Percentiles rank a stretch among this genome's conserved stretches.
phyloP scores from a whole-genome alignment of 352 stramenopile species.

The Globisporangium iwayamae region DNA sequence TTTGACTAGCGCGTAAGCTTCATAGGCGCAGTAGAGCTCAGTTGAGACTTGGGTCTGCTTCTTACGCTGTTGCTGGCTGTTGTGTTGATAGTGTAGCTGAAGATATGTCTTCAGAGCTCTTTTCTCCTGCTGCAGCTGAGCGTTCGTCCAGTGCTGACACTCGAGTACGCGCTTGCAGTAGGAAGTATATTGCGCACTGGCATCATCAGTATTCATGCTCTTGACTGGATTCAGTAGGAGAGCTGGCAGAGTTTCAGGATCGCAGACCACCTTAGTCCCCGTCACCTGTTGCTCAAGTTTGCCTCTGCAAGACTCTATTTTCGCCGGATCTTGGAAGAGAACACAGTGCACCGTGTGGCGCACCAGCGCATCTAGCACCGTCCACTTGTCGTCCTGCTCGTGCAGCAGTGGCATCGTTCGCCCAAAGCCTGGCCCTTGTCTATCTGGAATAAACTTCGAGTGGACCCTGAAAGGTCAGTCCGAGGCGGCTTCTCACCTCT shows the following conservation, averaged over 20 bases:
- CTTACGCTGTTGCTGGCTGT: background rate
- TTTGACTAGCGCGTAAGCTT: conserved; percentile 57
- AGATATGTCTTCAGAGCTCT: conserved; percentile 30
- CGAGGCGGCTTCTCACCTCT: background rate
- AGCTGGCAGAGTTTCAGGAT: background rate
- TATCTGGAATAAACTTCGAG: background rate
- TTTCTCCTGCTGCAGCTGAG: conserved; percentile 33
- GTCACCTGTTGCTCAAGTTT: background rate
- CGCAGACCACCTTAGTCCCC: background rate
- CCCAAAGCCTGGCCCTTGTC: background rate
- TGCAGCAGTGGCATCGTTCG: background rate
- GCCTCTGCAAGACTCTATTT: background rate
- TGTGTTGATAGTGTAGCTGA: background rate
- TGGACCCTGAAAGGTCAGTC: background rate
- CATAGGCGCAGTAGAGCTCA: conserved; percentile 17
- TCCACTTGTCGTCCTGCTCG: conserved; percentile 11
- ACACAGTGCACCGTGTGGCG: conserved; percentile 38
- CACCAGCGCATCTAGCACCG: conserved; percentile 39
- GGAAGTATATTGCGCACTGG: conserved; percentile 6
- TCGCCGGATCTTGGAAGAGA: conserved; percentile 25
- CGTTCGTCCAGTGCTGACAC: conserved; percentile 31
- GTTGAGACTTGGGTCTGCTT: background rate
- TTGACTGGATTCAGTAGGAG: background rate
- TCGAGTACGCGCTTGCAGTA: conserved; percentile 24
- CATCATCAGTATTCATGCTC: background rate